Evolutionary conservation across 2,329 filamentous ascomycete genomes (phyloP).

Genomic region (Pseudogymnoascus sp.): DNA sequence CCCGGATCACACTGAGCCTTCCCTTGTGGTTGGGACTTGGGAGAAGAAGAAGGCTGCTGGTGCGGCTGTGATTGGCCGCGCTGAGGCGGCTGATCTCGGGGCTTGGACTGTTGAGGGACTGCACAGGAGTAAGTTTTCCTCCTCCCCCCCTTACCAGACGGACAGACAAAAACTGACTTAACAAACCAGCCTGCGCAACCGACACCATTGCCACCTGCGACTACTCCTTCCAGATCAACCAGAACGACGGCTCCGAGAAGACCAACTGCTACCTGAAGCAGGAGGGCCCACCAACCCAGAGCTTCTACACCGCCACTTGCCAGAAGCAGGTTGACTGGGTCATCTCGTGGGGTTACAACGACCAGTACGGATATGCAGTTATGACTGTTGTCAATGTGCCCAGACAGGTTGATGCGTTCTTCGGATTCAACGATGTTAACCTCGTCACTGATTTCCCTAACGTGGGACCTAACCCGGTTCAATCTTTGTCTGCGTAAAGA

Average conservation of each 20-base stretch:
- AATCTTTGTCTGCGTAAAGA: background rate
- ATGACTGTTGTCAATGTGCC: slow-evolving; percentile 8
- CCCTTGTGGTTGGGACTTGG: background rate
- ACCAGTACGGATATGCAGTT: background rate
- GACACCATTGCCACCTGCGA: background rate
- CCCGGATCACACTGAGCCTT: background rate
- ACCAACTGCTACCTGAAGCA: background rate
- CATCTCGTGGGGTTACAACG: slow-evolving; percentile 9
- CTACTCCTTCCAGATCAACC: slow-evolving; percentile 5
- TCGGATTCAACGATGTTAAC: slow-evolving; percentile 10
- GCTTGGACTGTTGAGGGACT: background rate
- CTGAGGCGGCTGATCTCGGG: background rate
- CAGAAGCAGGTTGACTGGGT: background rate
- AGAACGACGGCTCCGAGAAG: background rate
- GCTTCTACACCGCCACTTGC: slow-evolving; percentile 5
- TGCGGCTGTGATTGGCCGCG: background rate
- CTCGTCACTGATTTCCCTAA: background rate
- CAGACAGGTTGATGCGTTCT: background rate
- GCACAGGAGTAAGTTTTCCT: background rate
- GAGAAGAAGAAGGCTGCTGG: background rate
- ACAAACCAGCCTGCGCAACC: slow-evolving; percentile 2
- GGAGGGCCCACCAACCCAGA: background rate
- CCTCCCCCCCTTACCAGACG: background rate
- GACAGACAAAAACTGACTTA: background rate
- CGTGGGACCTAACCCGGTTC: background rate